A percentile compares a stretch with the other conserved stretches of the same genome.
Evolutionary conservation across 768 basidiomycete species (phyloP).

Genomic region (Infundibulicybe gibba): DNA sequence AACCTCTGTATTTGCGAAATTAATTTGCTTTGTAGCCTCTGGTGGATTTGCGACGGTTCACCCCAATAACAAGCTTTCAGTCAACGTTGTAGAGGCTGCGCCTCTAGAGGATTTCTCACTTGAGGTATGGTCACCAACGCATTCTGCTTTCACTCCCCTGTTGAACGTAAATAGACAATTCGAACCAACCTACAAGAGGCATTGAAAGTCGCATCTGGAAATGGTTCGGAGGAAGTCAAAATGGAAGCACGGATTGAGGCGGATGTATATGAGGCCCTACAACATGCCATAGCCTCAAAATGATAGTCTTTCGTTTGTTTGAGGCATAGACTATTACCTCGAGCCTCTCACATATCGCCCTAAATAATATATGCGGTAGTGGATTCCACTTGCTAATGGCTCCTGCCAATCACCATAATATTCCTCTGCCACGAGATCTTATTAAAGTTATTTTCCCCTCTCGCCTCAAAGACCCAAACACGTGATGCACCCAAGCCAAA

Average conservation of each 20-base stretch:
- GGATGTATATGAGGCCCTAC: slow-evolving; percentile 94
- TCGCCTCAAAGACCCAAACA: too few relatives aligned
- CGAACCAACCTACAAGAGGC: slow-evolving; percentile 89
- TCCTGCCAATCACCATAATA: too few relatives aligned
- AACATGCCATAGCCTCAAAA: slow-evolving; percentile 61
- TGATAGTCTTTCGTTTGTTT: slow-evolving; percentile 19
- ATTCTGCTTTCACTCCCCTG: neutral
- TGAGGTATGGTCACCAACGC: slow-evolving; percentile 59
- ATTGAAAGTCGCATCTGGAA: slow-evolving; percentile 72
- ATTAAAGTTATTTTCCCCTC: too few relatives aligned
- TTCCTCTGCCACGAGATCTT: too few relatives aligned
- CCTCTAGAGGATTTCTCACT: slow-evolving; percentile 85
- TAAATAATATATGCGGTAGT: too few relatives aligned
- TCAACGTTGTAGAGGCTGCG: slow-evolving; percentile 97
- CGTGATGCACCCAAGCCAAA: too few relatives aligned
- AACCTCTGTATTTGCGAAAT: slow-evolving; percentile 1
- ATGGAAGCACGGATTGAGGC: slow-evolving; percentile 91
- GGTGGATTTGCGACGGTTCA: slow-evolving; percentile 98
- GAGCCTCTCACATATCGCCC: too few relatives aligned
- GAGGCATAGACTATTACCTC: too few relatives aligned
- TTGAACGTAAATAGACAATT: slow-evolving; percentile 60
- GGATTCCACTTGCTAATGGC: too few relatives aligned
- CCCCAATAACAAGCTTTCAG: slow-evolving; percentile 93
- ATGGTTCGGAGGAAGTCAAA: slow-evolving; percentile 91
- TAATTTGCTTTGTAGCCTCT: slow-evolving; percentile 55